Evolutionary conservation across 306 rosid genomes (phyloP).

Genomic region (Cucurbita ficifolia): DNA sequence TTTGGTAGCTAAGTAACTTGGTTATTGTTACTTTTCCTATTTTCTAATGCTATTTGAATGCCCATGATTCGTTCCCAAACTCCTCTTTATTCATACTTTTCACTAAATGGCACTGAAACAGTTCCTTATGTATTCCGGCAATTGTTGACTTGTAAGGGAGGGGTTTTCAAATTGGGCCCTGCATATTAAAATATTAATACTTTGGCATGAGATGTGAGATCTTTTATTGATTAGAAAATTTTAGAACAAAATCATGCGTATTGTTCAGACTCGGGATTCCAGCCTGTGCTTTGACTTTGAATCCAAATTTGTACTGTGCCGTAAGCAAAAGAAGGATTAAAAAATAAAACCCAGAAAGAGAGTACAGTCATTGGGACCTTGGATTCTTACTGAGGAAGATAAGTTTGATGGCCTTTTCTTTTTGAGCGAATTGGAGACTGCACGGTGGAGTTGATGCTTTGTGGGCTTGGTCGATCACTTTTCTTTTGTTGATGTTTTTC

Average conservation of each 20-base stretch:
- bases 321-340: conserved; percentile 6
- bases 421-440: conserved; percentile 27
- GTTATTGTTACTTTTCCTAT: not conserved
- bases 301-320: conserved; percentile 7
- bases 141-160: not conserved
- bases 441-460: conserved; percentile 32
- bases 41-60: not conserved
- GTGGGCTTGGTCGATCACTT: conserved; percentile 61
- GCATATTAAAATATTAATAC: not conserved
- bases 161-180: not conserved
- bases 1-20: not conserved
- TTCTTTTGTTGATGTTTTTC: conserved; percentile 8
- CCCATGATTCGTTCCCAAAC: not conserved
- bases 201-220: not conserved
- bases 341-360: conserved; percentile 11
- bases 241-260: conserved; percentile 7
- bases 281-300: conserved; percentile 9
- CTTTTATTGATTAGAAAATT: not conserved
- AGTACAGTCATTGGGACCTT: conserved; percentile 26
- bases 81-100: not conserved
- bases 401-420: conserved; percentile 20
- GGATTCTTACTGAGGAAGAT: conserved; percentile 55
- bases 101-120: not conserved
- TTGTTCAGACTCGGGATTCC: conserved; percentile 14
- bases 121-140: not conserved